A percentile compares a stretch with the other conserved stretches of the same genome.
Conservation (phyloP, 495 filamentous ascomycete species). For the Penicillium psychrofluorescens region DNA sequence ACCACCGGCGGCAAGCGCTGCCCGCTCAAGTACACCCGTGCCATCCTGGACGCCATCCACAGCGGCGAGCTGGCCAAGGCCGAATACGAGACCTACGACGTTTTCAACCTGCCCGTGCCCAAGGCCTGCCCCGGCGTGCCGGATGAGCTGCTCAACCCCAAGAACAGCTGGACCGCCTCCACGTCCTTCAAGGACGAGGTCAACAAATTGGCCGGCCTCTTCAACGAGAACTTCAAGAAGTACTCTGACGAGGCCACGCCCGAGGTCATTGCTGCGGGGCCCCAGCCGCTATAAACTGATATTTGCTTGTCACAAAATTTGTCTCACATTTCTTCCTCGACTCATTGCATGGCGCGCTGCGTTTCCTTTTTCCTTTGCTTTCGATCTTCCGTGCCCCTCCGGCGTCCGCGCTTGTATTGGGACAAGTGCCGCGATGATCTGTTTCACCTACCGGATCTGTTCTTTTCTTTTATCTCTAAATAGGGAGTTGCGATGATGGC, state of each 20-base stretch:
- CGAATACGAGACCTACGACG: constrained; percentile 90
- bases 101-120: constrained; percentile 93
- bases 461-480: constrained; percentile 8
- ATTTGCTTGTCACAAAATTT: neutral
- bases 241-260: constrained; percentile 80
- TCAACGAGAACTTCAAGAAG: constrained; percentile 96
- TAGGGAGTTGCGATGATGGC: no score
- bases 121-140: constrained; percentile 81
- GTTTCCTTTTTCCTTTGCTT: constrained; percentile 14
- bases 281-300: constrained; percentile 15
- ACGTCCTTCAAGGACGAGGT: constrained; percentile 78
- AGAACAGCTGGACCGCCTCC: constrained; percentile 79
- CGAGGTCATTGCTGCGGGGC: constrained; percentile 52
- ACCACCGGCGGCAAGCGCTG: constrained; percentile 95
- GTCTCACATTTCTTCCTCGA: constrained; percentile 14
- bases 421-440: constrained; percentile 17
- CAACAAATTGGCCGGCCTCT: constrained; percentile 75
- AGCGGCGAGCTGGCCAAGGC: constrained; percentile 84
- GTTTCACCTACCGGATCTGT: constrained; percentile 5
- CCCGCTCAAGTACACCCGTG: constrained; percentile 97
- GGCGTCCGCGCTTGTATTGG: constrained; percentile 15
- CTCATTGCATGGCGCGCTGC: constrained; percentile 24
- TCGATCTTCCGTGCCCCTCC: constrained; percentile 10
- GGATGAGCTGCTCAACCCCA: constrained; percentile 86
- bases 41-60: constrained; percentile 97